A percentile compares a stretch with the other conserved stretches of the same genome.
These are phyloP conservation scores for Gossypium ekmanianum DNA, from an alignment of 345 rosid species.

Conservation along the genomic window DNA sequence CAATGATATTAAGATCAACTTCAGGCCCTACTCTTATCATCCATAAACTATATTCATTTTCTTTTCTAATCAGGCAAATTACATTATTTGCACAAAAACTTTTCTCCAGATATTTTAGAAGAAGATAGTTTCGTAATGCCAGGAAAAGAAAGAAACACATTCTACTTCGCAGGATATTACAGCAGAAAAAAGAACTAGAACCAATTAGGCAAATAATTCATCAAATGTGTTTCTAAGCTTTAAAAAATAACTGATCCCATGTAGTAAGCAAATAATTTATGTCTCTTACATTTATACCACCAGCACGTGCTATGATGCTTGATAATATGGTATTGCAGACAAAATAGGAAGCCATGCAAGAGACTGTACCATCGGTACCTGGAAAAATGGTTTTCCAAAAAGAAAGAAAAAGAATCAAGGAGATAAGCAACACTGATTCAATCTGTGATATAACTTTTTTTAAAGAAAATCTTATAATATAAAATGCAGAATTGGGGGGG, in stretches of 20 bases:
- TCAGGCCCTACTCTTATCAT: neutral
- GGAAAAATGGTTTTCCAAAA: slow-evolving; percentile 19
- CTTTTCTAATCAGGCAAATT: neutral
- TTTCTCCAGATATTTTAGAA: neutral
- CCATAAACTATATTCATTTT: neutral
- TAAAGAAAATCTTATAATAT: neutral
- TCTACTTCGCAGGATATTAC: neutral
- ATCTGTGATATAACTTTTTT: neutral
- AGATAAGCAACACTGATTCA: neutral
- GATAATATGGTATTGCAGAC: slow-evolving; percentile 82
- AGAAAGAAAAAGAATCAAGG: neutral
- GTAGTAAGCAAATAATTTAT: neutral
- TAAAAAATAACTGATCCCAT: neutral
- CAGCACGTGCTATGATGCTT: slow-evolving; percentile 58
- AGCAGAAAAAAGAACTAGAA: neutral
- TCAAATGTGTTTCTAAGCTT: neutral
- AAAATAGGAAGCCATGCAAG: slow-evolving; percentile 93
- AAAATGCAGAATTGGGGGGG: neutral
- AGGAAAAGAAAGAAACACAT: neutral
- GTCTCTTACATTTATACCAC: slow-evolving; percentile 65
- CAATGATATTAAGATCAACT: slow-evolving; percentile 6
- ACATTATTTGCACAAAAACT: neutral
- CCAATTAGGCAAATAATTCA: neutral
- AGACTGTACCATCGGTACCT: slow-evolving; percentile 93
- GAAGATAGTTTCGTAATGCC: neutral